Conservation (phyloP, 192 early-diverging fungal species). For the Pilaira anomala region DNA sequence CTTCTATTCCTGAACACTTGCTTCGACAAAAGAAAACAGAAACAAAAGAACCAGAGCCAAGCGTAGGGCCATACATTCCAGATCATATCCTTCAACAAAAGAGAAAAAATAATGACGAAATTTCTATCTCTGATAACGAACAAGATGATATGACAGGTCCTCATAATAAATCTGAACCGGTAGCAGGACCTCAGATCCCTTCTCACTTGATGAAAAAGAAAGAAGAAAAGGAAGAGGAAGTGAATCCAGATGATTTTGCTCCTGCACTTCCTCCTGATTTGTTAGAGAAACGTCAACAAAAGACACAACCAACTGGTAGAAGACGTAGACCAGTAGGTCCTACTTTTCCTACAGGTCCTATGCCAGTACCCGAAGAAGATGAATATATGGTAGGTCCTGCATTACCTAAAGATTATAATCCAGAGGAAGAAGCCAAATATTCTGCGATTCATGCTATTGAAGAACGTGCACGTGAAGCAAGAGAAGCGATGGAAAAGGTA, state of each 20-base stretch:
- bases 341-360: conserved; percentile 21
- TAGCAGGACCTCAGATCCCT: neutral
- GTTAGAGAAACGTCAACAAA: conserved; percentile 4
- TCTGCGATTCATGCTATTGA: conserved; percentile 36
- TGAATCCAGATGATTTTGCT: conserved; percentile 25
- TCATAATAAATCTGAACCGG: neutral
- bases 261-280: conserved; percentile 35
- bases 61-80: neutral
- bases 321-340: conserved; percentile 27
- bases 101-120: neutral
- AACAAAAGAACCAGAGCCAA: neutral
- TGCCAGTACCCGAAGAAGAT: conserved; percentile 18
- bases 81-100: neutral
- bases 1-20: conserved; percentile 9
- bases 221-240: neutral
- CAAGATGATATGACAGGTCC: too few relatives aligned
- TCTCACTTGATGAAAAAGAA: conserved; percentile 17
- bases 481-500: conserved; percentile 28
- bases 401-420: conserved; percentile 18
- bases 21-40: conserved; percentile 3
- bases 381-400: conserved; percentile 28
- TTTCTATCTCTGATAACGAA: too few relatives aligned
- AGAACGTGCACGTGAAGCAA: conserved; percentile 26
- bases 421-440: conserved; percentile 9
- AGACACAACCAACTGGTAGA: neutral